Conservation (phyloP, 169 alveolate genomes). For the Plasmodium adleri region DNA sequence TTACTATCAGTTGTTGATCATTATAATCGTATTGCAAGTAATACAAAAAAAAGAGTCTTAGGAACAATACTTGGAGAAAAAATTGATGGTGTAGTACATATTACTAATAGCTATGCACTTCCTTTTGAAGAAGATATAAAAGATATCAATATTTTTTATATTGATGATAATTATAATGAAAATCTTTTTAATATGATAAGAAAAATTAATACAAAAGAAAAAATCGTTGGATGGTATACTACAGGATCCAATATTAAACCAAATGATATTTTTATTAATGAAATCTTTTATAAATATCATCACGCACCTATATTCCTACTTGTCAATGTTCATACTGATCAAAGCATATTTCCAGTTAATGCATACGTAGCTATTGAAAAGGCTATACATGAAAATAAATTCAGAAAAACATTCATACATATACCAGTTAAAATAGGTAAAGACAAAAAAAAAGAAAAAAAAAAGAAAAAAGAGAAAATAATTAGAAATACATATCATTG, state of each 20-base stretch:
- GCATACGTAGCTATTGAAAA: conserved; percentile 96
- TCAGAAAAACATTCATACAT: conserved; percentile 95
- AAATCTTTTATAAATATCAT: conserved; percentile 94
- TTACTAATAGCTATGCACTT: conserved; percentile 98
- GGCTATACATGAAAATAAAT: conserved; percentile 93
- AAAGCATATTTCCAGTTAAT: conserved; percentile 91
- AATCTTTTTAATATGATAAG: conserved; percentile 97
- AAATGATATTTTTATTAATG: conserved; percentile 98
- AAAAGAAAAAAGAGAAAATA: background rate
- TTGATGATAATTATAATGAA: conserved; percentile 98
- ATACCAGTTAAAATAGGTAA: conserved; percentile 93
- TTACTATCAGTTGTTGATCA: conserved; percentile 99
- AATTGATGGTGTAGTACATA: conserved; percentile 91
- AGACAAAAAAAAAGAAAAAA: conserved; percentile 7
- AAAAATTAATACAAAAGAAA: conserved; percentile 95
- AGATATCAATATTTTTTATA: conserved; percentile 98
- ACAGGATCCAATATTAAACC: conserved; percentile 98
- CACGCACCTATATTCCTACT: conserved; percentile 96
- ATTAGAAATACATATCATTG: too few species aligned
- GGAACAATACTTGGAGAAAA: conserved; percentile 98
- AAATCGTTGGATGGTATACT: conserved; percentile 99
- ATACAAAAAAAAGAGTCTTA: conserved; percentile 97
- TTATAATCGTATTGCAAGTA: conserved; percentile 97
- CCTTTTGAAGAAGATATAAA: conserved; percentile 99
- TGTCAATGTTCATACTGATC: conserved; percentile 90